Conservation (phyloP, 2,329 filamentous ascomycete genomes). For the Fusarium decemcellulare region DNA sequence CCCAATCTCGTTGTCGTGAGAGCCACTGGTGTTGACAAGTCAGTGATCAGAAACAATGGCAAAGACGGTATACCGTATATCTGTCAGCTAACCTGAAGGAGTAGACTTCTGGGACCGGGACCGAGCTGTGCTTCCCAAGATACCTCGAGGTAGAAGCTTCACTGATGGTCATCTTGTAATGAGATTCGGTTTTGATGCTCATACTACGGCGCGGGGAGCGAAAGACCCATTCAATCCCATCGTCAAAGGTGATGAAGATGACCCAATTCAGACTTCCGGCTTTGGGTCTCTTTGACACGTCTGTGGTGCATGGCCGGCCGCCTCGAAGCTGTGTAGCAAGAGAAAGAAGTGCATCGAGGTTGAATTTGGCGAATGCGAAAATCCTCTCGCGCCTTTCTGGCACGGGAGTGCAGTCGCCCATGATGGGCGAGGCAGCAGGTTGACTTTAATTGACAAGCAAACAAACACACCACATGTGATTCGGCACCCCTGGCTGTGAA, state of each 20-base stretch:
- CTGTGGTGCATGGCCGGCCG: slow-evolving; percentile 33
- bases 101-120: slow-evolving; percentile 44
- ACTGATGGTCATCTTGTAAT: slow-evolving; percentile 40
- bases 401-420: slow-evolving; percentile 8
- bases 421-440: slow-evolving; percentile 4
- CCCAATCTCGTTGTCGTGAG: slow-evolving; percentile 35
- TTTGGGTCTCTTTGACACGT: slow-evolving; percentile 25
- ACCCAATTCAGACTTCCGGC: slow-evolving; percentile 39
- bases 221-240: slow-evolving; percentile 43
- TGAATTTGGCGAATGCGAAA: slow-evolving; percentile 27
- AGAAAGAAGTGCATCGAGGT: slow-evolving; percentile 39
- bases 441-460: slow-evolving; percentile 3
- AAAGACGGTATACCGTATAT: neutral
- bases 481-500: slow-evolving; percentile 12
- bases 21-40: slow-evolving; percentile 23
- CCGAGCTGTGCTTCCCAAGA: slow-evolving; percentile 27
- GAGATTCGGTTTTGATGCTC: slow-evolving; percentile 25
- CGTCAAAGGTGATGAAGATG: slow-evolving; percentile 40
- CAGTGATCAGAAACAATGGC: neutral
- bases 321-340: slow-evolving; percentile 34
- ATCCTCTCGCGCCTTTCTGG: slow-evolving; percentile 2
- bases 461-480: slow-evolving; percentile 12
- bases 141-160: slow-evolving; percentile 43
- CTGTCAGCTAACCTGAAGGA: slow-evolving; percentile 36
- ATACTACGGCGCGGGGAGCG: slow-evolving; percentile 28